These are phyloP conservation scores for Mallotus nudiflorus DNA, from an alignment of 345 rosid species.

Conservation along the genomic window DNA sequence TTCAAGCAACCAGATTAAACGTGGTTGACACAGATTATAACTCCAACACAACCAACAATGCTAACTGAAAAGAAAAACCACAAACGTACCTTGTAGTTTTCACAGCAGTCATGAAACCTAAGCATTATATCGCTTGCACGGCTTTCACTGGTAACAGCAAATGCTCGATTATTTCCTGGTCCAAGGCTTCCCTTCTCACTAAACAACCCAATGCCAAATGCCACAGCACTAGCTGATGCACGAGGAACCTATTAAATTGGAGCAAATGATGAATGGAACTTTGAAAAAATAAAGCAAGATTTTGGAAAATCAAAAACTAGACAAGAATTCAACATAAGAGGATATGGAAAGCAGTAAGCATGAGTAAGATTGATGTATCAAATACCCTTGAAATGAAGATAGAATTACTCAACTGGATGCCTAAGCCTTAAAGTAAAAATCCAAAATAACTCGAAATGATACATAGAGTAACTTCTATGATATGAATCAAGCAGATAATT, in stretches of 20 bases:
- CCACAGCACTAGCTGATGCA: constrained; percentile 96
- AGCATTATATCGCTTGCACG: constrained; percentile 85
- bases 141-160: constrained; percentile 85
- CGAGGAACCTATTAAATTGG: constrained; percentile 64
- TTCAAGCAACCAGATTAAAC: not conserved
- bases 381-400: not conserved
- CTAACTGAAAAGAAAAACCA: constrained; percentile 6
- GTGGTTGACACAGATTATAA: not conserved
- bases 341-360: not conserved
- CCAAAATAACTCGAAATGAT: not conserved
- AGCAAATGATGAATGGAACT: constrained; percentile 1
- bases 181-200: constrained; percentile 78
- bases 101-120: constrained; percentile 80
- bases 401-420: not conserved
- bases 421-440: not conserved
- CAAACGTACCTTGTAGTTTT: constrained; percentile 75
- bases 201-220: constrained; percentile 96
- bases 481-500: not conserved
- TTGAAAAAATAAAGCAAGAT: not conserved
- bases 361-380: not conserved
- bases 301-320: not conserved
- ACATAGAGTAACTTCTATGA: not conserved
- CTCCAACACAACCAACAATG: not conserved
- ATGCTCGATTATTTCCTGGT: constrained; percentile 74
- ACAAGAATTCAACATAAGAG: not conserved